Evolutionary conservation across 192 early-diverging fungal species (phyloP), one percentile per base, ranked within the genome.

Genomic region (Phlyctochytrium arcticum): DNA sequence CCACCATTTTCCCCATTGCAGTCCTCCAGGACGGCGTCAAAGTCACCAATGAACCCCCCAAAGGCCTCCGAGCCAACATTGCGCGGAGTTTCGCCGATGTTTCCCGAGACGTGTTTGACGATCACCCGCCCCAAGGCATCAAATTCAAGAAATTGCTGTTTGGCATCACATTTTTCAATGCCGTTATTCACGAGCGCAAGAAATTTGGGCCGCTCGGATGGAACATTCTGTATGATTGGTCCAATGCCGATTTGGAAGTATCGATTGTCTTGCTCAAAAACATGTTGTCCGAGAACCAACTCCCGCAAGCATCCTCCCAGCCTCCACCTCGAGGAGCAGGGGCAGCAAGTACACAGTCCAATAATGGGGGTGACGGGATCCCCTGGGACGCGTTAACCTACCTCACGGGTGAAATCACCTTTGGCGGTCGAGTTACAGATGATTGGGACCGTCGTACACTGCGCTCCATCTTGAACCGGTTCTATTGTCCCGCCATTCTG

Each of bases 111-210:
- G 60, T 81, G 31, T 84, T 84, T 69, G 79, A 84, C 50, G 79
- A 79, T 12, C 67, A 75, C 59, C 82, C 82, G 17, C 82, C 82
- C 10, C 82, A 81, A 67, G 82, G 80, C 9, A 59, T 69, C 9
- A 79, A 77, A 36, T 85, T 76, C 63, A 68, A 71, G 32, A 85
- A 85, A 66, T 69, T 85, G 0, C 61, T 85, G 53, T 85, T 85
- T 69, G 83, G 83, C n/a, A 72, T 85, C 42, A 80, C 80, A 57
- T 85, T 85, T 67, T 85, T 85, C 68, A 85, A 85, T 57, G 83
- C 83, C 30, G 67, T 85, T 23, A 85, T 85, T 56, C 83, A 85
- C 31, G 83, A 85, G 58, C 60, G 83, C 17, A 85, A 83, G 42
- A 84, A 85, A 51, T 85, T 84, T 69, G 83, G 83, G 0, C 81